Base-by-base conservation (phyloP, 192 early-diverging fungal genomes). In the Backusella sp. region DNA sequence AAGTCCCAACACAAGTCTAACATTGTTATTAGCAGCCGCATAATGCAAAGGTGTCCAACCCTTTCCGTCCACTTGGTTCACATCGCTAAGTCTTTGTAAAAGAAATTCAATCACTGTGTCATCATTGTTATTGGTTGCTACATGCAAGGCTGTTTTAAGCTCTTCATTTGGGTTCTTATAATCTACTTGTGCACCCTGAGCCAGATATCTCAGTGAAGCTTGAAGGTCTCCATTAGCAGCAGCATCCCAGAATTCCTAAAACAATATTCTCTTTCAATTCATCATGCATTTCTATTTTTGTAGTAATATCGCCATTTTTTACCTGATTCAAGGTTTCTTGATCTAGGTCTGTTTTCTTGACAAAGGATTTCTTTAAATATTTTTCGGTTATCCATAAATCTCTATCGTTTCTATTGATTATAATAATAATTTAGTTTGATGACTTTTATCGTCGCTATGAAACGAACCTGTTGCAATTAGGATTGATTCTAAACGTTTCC, bases 51-150 rank as follows among this genome's bases (percentile, higher is more conserved):
- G 84, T 14, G 91, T 89, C 85, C 92, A 87, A 37, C 93, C 94
- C 9, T 90, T 72, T 72, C 80, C 77, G 79, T 93, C 88, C 56
- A 85, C 32, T 67, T 84, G 74, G 71, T 95, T 91, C 32, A 92
- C 84, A 70, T 95, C 88, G 42, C 91, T 90, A 44, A 85, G 89
- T 94, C 96, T 95, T 65, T 90, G 87, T 49, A 96, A 80, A 34
- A 97, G 75, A 65, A 97, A 93, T 84, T 97, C 96, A 2, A 92
- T 84, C 32, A 87, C 85, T 9, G 89, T 81, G 76, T 92, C 92
- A 76, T 95, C 90, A 28, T 87, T 86, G 39, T 86, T 79, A 35
- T 80, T 73, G 14, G 90, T 89, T 0, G 92, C 92, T 12, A 78
- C 76, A 80, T 95, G 94, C 44, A 94, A 77, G n/a, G 92, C 86